A percentile compares a stretch with the other conserved stretches of the same genome.
These are phyloP conservation scores for Globisporangium alternatum DNA, from an alignment of 352 stramenopile genomes.

Conservation along the genomic window DNA sequence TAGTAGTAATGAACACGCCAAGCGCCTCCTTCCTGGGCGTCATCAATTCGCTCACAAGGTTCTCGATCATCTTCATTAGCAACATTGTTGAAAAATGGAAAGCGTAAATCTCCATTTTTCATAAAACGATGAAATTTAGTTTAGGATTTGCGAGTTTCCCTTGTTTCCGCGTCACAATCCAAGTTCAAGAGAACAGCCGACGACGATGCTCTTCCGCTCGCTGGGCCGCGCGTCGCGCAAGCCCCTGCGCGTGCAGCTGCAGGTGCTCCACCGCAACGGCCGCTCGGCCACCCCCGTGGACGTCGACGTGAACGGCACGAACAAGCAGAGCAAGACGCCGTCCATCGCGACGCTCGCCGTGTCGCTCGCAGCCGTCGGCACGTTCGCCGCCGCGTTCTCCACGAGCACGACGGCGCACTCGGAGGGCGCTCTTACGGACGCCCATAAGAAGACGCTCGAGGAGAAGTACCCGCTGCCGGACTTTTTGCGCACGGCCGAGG, in stretches of 20 bases:
- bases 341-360: slow-evolving; percentile 9
- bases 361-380: slow-evolving; percentile 8
- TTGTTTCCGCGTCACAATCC: not conserved
- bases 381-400: slow-evolving; percentile 18
- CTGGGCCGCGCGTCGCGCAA: slow-evolving; percentile 20
- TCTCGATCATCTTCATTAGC: not conserved
- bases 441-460: slow-evolving; percentile 7
- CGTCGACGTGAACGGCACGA: not conserved
- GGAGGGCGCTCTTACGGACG: not conserved
- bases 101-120: not conserved
- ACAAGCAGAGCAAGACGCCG: not conserved
- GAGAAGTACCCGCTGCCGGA: slow-evolving; percentile 21
- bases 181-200: slow-evolving; percentile 10
- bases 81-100: too few relatives aligned
- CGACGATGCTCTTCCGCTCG: slow-evolving; percentile 21
- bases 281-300: slow-evolving; percentile 16
- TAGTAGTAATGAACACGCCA: too few relatives aligned
- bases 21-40: not conserved
- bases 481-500: slow-evolving; percentile 48
- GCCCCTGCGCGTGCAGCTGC: slow-evolving; percentile 22
- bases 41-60: not conserved
- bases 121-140: not conserved
- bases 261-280: slow-evolving; percentile 15
- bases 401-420: slow-evolving; percentile 14
- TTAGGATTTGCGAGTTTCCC: not conserved